phyloP scores from a whole-genome alignment of 1,284 basidiomycete genomes.

The Sanghuangporus baumii region DNA sequence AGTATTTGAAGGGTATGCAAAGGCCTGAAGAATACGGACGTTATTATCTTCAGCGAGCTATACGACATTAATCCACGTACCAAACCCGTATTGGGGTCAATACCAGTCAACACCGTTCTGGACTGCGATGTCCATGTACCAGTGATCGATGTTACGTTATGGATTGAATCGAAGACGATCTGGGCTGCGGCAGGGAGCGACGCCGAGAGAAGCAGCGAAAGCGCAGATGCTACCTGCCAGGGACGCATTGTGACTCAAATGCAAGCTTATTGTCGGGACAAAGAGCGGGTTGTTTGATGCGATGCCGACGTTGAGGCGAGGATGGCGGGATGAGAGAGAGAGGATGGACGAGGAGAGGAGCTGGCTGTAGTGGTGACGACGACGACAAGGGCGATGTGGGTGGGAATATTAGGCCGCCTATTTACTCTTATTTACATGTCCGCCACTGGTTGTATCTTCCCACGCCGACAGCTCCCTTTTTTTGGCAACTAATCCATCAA shows the following conservation, averaged over 20 bases:
- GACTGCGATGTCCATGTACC: slow-evolving; percentile 88
- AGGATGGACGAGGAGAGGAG: not conserved
- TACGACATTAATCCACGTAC: not conserved
- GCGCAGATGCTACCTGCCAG: slow-evolving; percentile 25
- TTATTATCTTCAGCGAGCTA: slow-evolving; percentile 1
- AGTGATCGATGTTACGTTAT: slow-evolving; percentile 60
- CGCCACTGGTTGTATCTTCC: slow-evolving; percentile 4
- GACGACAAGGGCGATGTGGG: slow-evolving; percentile 5
- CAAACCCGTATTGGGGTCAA: slow-evolving; percentile 49
- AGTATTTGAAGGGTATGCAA: slow-evolving; percentile 76
- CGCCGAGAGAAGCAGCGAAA: slow-evolving; percentile 29
- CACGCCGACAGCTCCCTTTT: not conserved
- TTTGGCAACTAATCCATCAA: not conserved
- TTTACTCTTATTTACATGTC: slow-evolving; percentile 9
- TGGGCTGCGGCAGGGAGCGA: slow-evolving; percentile 34
- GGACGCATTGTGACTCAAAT: not conserved
- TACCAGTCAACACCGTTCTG: slow-evolving; percentile 70
- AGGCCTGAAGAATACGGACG: slow-evolving; percentile 45
- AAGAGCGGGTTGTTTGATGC: not conserved
- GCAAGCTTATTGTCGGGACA: not conserved
- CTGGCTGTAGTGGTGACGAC: slow-evolving; percentile 1
- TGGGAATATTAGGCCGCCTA: not conserved
- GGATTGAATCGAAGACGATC: slow-evolving; percentile 29
- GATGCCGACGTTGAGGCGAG: not conserved
- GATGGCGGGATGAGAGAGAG: not conserved